phyloP scores from a whole-genome alignment of 352 stramenopile species.

The Phytophthora pini region DNA sequence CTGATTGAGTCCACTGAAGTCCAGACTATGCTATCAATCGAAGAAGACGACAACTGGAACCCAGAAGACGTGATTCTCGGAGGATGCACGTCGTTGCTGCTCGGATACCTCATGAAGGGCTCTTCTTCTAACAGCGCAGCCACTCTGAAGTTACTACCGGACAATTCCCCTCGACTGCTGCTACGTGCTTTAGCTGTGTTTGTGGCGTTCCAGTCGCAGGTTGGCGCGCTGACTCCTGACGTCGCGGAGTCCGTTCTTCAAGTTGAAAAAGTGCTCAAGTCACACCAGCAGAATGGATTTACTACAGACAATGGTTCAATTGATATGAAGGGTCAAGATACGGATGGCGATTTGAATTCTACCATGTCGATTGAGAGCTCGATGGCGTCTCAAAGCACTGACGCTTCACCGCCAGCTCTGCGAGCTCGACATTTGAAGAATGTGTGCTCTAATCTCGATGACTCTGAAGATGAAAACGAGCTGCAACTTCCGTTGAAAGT shows the following conservation, averaged over 20 bases:
- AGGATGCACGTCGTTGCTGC: slow-evolving; percentile 67
- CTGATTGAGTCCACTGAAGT: slow-evolving; percentile 43
- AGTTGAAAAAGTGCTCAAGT: slow-evolving; percentile 74
- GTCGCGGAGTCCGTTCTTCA: slow-evolving; percentile 68
- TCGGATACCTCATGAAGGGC: slow-evolving; percentile 77
- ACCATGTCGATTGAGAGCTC: slow-evolving; percentile 9
- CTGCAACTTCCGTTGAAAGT: neutral
- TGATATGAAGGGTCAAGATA: slow-evolving; percentile 2
- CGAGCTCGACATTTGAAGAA: slow-evolving; percentile 42
- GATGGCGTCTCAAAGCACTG: slow-evolving; percentile 1
- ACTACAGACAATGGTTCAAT: neutral
- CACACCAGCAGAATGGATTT: neutral
- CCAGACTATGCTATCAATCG: slow-evolving; percentile 9
- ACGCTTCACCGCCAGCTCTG: slow-evolving; percentile 28
- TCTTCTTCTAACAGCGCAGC: slow-evolving; percentile 40
- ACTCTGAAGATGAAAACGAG: slow-evolving; percentile 48
- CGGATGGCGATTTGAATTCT: slow-evolving; percentile 5
- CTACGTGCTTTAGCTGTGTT: slow-evolving; percentile 68
- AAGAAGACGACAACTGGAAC: slow-evolving; percentile 48
- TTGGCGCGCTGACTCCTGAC: slow-evolving; percentile 74
- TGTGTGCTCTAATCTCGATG: slow-evolving; percentile 53
- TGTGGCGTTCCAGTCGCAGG: slow-evolving; percentile 77
- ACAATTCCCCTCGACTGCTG: slow-evolving; percentile 52
- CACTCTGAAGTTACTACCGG: slow-evolving; percentile 54
- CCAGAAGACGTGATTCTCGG: slow-evolving; percentile 82